Conservation (phyloP, 2,329 filamentous ascomycete species). For the Stagonosporopsis rhizophila region DNA sequence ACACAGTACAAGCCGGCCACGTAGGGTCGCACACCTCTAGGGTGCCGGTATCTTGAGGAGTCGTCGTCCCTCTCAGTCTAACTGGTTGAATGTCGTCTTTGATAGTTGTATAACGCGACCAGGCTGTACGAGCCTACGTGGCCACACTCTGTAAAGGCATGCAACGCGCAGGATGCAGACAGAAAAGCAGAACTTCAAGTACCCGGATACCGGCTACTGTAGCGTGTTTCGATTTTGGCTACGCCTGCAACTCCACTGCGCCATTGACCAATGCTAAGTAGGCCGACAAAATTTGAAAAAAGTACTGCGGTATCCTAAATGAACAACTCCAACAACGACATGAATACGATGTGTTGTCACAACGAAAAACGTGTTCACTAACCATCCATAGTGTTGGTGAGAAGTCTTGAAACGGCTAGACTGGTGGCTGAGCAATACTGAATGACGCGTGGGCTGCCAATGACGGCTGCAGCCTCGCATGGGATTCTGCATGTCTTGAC, state of each 20-base stretch:
- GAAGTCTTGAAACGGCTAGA: conserved; percentile 8
- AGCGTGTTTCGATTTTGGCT: background rate
- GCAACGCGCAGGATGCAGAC: too few relatives aligned
- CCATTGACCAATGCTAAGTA: background rate
- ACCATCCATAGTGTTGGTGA: conserved; percentile 3
- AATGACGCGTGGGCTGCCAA: conserved; percentile 16
- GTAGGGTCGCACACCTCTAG: too few relatives aligned
- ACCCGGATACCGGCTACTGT: background rate
- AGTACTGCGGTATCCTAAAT: background rate
- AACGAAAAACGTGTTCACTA: background rate
- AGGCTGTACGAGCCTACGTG: too few relatives aligned
- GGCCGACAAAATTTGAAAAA: background rate
- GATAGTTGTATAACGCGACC: too few relatives aligned
- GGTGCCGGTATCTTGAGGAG: too few relatives aligned
- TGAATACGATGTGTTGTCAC: background rate
- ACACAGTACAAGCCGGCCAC: too few relatives aligned
- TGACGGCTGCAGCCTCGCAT: conserved; percentile 9
- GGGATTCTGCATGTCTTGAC: conserved; percentile 5
- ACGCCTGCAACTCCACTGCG: background rate
- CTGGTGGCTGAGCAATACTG: conserved; percentile 18
- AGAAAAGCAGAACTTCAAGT: background rate
- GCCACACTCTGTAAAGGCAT: too few relatives aligned
- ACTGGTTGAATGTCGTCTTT: too few relatives aligned
- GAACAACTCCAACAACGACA: background rate
- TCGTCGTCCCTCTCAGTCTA: too few relatives aligned